Percentiles rank a stretch among this genome's conserved stretches.
phyloP scores from a whole-genome alignment of 148 eudicot species.

The Arctostaphylos glauca region DNA sequence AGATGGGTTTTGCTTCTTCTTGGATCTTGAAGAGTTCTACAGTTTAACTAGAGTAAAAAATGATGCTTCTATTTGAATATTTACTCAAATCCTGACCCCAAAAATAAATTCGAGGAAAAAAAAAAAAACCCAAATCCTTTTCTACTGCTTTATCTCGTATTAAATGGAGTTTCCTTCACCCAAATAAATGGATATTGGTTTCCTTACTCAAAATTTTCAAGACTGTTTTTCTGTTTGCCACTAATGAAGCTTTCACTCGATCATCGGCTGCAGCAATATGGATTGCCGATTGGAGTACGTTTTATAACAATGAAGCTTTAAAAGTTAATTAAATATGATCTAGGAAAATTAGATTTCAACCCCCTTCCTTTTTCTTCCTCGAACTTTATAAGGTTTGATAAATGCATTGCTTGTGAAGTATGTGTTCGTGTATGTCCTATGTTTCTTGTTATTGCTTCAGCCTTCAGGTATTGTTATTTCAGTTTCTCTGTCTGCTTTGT shows the following conservation, averaged over 20 bases:
- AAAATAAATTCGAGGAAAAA: neutral
- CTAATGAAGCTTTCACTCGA: neutral
- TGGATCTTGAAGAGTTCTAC: neutral
- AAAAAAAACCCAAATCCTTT: neutral
- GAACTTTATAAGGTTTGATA: neutral
- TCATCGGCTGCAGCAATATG: too few relatives aligned
- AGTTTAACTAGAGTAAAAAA: neutral
- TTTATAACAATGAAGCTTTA: neutral
- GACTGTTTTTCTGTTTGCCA: too few relatives aligned
- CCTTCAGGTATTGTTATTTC: neutral
- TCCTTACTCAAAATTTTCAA: neutral
- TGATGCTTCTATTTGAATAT: neutral
- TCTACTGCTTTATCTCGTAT: too few relatives aligned
- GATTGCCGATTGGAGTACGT: neutral
- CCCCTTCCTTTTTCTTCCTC: neutral
- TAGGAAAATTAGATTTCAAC: neutral
- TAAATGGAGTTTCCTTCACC: too few relatives aligned
- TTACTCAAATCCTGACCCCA: neutral
- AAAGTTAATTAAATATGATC: neutral
- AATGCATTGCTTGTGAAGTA: too few relatives aligned
- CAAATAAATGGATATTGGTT: neutral
- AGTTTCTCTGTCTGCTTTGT: neutral
- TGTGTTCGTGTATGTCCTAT: too few relatives aligned
- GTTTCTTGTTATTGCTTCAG: neutral
- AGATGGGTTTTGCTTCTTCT: slow-evolving; percentile 20